Evolutionary conservation across 1,139 yeast genomes (phyloP).

Genomic region (Eremothecium sinecaudum): DNA sequence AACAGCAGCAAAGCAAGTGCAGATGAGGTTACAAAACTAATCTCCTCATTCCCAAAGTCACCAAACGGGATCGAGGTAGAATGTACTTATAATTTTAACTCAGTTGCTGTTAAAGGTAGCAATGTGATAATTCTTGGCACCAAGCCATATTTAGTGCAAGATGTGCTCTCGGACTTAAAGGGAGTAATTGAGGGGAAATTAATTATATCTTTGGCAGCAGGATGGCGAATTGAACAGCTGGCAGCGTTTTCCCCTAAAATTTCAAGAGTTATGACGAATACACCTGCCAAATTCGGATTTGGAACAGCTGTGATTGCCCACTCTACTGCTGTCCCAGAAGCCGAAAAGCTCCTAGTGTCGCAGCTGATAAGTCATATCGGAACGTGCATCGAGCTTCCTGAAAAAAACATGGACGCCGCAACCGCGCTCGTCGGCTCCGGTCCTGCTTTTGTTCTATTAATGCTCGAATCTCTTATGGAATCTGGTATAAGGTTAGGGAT

Average conservation of each 20-base stretch:
- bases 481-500: slow-evolving; percentile 95
- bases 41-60: slow-evolving; percentile 34
- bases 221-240: slow-evolving; percentile 74
- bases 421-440: slow-evolving; percentile 95
- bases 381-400: slow-evolving; percentile 62
- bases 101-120: slow-evolving; percentile 50
- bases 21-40: slow-evolving; percentile 34
- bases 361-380: slow-evolving; percentile 59
- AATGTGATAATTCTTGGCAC: slow-evolving; percentile 73
- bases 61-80: slow-evolving; percentile 41
- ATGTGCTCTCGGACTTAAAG: slow-evolving; percentile 41
- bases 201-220: slow-evolving; percentile 80
- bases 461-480: slow-evolving; percentile 87
- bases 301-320: slow-evolving; percentile 89
- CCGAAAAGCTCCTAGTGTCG: slow-evolving; percentile 46
- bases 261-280: slow-evolving; percentile 95
- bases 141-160: slow-evolving; percentile 71
- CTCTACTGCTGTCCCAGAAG: slow-evolving; percentile 40
- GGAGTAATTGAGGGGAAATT: slow-evolving; percentile 45
- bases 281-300: slow-evolving; percentile 85
- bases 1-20: slow-evolving; percentile 52
- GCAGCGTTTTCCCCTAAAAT: slow-evolving; percentile 44
- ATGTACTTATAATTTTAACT: slow-evolving; percentile 47
- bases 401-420: slow-evolving; percentile 93
- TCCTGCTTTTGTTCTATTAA: slow-evolving; percentile 84